phyloP scores from a whole-genome alignment of 1,139 yeast genomes.

The Saccharomyces uvarum region DNA sequence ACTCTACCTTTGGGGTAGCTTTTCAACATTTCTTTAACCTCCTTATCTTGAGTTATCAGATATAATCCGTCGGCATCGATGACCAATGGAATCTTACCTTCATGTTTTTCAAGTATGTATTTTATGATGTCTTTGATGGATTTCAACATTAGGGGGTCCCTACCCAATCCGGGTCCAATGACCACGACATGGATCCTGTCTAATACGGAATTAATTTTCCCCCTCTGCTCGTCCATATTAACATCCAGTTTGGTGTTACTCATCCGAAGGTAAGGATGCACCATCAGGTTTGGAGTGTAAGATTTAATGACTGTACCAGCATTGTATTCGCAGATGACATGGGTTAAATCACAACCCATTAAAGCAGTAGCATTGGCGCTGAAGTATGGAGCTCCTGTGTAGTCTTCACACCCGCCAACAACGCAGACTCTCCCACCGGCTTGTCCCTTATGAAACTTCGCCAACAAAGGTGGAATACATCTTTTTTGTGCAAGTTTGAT shows the following conservation, averaged over 20 bases:
- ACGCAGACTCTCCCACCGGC: conserved; percentile 77
- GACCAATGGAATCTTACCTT: conserved; percentile 53
- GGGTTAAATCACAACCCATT: conserved; percentile 84
- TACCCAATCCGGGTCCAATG: conserved; percentile 90
- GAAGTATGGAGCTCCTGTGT: conserved; percentile 92
- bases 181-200: conserved; percentile 72
- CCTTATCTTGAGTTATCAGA: conserved; percentile 31
- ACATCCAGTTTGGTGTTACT: conserved; percentile 11
- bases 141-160: conserved; percentile 62
- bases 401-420: conserved; percentile 89
- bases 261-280: conserved; percentile 70
- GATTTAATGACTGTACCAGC: conserved; percentile 80
- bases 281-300: conserved; percentile 91
- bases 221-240: conserved; percentile 37
- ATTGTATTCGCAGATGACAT: conserved; percentile 67
- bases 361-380: conserved; percentile 77
- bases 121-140: conserved; percentile 52
- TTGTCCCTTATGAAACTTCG: conserved; percentile 82
- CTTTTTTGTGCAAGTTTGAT: conserved; percentile 43
- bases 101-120: conserved; percentile 30
- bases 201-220: conserved; percentile 46
- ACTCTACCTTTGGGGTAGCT: conserved; percentile 38
- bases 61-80: conserved; percentile 86
- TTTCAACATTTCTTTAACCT: conserved; percentile 36
- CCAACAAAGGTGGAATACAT: conserved; percentile 65